Percentiles rank a stretch among this genome's conserved stretches.
Conservation (phyloP, 1,139 yeast genomes). For the Nakaseomyces sp. region DNA sequence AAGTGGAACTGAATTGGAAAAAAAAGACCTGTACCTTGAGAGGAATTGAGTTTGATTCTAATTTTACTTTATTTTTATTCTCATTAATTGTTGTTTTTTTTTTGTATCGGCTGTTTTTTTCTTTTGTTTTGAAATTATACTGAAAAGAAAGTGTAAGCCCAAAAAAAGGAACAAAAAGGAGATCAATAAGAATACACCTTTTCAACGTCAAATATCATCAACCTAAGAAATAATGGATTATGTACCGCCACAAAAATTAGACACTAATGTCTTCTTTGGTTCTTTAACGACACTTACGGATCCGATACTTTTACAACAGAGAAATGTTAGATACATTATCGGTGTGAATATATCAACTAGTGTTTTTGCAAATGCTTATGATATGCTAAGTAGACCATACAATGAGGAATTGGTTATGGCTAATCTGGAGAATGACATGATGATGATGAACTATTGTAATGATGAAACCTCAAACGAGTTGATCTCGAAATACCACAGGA, state of each 20-base stretch:
- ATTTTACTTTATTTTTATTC: too few species aligned
- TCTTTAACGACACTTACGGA: constrained; percentile 32
- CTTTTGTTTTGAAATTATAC: too few species aligned
- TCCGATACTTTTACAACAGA: constrained; percentile 21
- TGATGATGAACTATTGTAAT: constrained; percentile 8
- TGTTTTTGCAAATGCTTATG: constrained; percentile 25
- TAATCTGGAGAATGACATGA: constrained; percentile 17
- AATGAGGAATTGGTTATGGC: constrained; percentile 19
- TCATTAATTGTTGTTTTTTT: too few species aligned
- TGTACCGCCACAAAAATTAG: constrained; percentile 26
- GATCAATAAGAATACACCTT: too few species aligned
- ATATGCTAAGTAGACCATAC: constrained; percentile 18
- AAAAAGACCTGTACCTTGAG: too few species aligned
- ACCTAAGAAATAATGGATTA: constrained; percentile 3
- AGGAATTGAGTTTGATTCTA: too few species aligned
- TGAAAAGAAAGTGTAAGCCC: too few species aligned
- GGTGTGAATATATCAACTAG: constrained; percentile 22
- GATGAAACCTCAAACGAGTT: constrained; percentile 6
- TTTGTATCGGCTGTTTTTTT: too few species aligned
- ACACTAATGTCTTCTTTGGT: constrained; percentile 31
- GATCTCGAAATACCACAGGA: constrained; percentile 9
- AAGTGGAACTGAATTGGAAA: too few species aligned
- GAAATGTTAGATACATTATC: constrained; percentile 22
- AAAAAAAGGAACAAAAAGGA: too few species aligned
- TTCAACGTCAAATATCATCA: background rate